Conservation (phyloP, 2,329 filamentous ascomycete genomes). For the Trichoderma brevicompactum region DNA sequence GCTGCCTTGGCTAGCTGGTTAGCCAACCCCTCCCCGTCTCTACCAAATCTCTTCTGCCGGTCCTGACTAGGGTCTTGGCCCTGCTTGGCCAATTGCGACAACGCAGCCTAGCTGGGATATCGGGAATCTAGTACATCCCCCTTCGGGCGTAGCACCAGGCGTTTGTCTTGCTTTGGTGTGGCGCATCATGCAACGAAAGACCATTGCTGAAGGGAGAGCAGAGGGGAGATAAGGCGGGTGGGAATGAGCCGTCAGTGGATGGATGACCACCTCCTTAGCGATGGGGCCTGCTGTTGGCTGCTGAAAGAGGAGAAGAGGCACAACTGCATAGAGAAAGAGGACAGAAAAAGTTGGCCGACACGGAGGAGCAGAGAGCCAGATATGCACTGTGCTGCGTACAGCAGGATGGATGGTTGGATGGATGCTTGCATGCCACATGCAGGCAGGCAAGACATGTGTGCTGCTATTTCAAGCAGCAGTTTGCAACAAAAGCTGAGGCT, state of each 20-base stretch:
- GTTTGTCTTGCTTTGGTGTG: constrained; percentile 26
- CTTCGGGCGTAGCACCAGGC: constrained; percentile 24
- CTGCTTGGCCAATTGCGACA: constrained; percentile 11
- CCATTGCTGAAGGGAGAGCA: not conserved
- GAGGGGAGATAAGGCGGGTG: not conserved
- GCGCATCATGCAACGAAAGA: constrained; percentile 18
- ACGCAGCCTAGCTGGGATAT: constrained; percentile 7
- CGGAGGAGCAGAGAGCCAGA: not conserved
- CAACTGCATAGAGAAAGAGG: not conserved
- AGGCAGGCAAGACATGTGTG: not conserved
- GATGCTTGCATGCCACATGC: no score
- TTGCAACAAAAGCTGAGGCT: no score
- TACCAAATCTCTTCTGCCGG: constrained; percentile 19
- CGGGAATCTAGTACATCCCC: constrained; percentile 20
- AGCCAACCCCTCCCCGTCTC: not conserved
- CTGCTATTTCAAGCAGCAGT: not conserved
- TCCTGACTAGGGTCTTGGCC: constrained; percentile 13
- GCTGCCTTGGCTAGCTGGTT: no score
- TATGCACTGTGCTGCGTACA: not conserved
- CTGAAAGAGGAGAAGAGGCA: not conserved
- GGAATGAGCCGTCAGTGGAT: not conserved
- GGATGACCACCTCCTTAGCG: constrained; percentile 4
- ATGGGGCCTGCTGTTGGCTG: not conserved
- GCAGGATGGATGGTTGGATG: no score
- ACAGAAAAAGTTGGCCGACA: constrained; percentile 1